phyloP scores from a whole-genome alignment of 768 basidiomycete genomes.

The Leccinum imitatum region DNA sequence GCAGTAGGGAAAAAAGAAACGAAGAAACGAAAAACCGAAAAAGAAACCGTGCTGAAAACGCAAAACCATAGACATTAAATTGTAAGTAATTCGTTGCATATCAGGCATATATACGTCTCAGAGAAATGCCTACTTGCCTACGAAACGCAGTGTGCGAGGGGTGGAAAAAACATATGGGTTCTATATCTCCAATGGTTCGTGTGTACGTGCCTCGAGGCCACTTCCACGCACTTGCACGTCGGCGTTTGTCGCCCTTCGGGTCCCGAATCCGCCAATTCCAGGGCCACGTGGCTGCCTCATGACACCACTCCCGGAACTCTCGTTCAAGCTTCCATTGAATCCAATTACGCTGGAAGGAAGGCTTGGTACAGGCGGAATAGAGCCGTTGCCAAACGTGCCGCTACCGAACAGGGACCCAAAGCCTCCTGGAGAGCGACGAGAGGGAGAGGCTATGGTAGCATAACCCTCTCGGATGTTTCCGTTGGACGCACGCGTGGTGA shows the following conservation, averaged over 20 bases:
- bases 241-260: slow-evolving; percentile 43
- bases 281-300: slow-evolving; percentile 87
- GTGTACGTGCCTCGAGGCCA: slow-evolving; percentile 80
- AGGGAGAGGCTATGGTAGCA: slow-evolving; percentile 82
- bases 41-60: slow-evolving; percentile 9
- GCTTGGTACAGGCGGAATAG: slow-evolving; percentile 76
- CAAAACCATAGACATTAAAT: slow-evolving; percentile 22
- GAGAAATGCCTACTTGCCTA: slow-evolving; percentile 22
- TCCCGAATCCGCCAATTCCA: slow-evolving; percentile 70
- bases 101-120: slow-evolving; percentile 26
- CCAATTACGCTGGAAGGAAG: slow-evolving; percentile 59
- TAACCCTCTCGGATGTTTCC: slow-evolving; percentile 86
- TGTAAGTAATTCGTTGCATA: slow-evolving; percentile 23
- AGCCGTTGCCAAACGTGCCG: slow-evolving; percentile 31
- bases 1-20: slow-evolving; percentile 6
- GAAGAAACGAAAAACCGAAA: background rate
- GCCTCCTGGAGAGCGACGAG: slow-evolving; percentile 69
- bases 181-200: slow-evolving; percentile 85
- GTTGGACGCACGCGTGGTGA: slow-evolving; percentile 79
- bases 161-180: slow-evolving; percentile 12
- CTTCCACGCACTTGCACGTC: slow-evolving; percentile 51
- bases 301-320: slow-evolving; percentile 47
- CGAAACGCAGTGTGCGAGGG: slow-evolving; percentile 1
- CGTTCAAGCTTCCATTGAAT: slow-evolving; percentile 44
- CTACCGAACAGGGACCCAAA: slow-evolving; percentile 70